These are phyloP conservation scores for Zasmidium cellare DNA, from an alignment of 2,329 filamentous ascomycete species.

Conservation along the genomic window DNA sequence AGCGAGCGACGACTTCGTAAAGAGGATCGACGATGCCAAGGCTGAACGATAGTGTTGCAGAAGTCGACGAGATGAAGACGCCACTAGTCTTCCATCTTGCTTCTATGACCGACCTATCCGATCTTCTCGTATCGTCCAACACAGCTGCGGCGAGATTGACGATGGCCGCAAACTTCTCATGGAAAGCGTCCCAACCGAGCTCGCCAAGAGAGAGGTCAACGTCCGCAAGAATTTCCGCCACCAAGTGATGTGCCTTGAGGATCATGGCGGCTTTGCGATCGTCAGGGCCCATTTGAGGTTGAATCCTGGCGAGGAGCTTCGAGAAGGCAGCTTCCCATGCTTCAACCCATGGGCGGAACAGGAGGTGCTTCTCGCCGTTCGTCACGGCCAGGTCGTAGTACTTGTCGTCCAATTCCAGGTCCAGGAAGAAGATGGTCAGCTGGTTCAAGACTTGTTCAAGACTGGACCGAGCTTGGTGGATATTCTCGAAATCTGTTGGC, in stretches of 20 bases:
- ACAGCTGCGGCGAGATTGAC: conserved; percentile 24
- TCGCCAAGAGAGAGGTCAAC: conserved; percentile 25
- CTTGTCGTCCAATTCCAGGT: conserved; percentile 26
- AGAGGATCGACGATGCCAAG: conserved; percentile 27
- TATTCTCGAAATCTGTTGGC: conserved; percentile 14
- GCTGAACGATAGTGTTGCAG: conserved; percentile 20
- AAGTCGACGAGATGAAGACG: conserved; percentile 18
- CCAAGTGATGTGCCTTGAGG: conserved; percentile 27
- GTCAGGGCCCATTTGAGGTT: conserved; percentile 8
- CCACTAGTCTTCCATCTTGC: conserved; percentile 19
- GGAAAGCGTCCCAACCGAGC: conserved; percentile 26
- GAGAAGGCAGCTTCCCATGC: conserved; percentile 25
- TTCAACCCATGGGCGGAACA: conserved; percentile 21
- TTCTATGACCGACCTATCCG: conserved; percentile 15
- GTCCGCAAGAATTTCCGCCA: conserved; percentile 23
- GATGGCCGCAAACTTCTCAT: conserved; percentile 21
- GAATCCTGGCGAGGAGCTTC: conserved; percentile 11
- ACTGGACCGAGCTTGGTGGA: conserved; percentile 19
- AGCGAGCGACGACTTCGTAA: conserved; percentile 26
- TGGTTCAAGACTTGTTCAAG: conserved; percentile 22
- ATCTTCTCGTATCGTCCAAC: conserved; percentile 13
- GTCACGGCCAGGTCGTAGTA: conserved; percentile 24
- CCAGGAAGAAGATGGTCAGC: conserved; percentile 23
- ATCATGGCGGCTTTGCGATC: conserved; percentile 26
- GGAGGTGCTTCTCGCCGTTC: conserved; percentile 23